phyloP scores from a whole-genome alignment of 768 basidiomycete genomes.

The Phlebiopsis gigantea region DNA sequence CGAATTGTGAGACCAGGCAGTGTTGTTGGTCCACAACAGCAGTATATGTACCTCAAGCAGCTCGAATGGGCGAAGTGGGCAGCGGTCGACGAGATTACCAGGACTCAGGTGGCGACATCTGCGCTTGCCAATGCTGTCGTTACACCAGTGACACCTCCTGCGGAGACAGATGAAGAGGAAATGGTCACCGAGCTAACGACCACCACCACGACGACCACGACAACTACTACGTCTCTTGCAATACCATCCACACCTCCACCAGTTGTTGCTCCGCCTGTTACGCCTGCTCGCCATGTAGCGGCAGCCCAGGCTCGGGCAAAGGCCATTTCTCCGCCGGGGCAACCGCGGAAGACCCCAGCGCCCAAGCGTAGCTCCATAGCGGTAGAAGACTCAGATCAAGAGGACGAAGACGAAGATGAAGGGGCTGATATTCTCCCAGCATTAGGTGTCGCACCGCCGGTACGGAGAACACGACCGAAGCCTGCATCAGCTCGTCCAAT shows the following conservation, averaged over 20 bases:
- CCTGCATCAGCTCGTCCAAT: constrained; percentile 26
- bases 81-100: constrained; percentile 74
- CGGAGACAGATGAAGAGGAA: constrained; percentile 62
- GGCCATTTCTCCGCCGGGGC: constrained; percentile 72
- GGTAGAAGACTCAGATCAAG: constrained; percentile 64
- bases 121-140: constrained; percentile 38
- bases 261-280: constrained; percentile 58
- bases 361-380: constrained; percentile 48
- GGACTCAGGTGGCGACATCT: constrained; percentile 33
- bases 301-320: constrained; percentile 65
- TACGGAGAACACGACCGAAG: constrained; percentile 20
- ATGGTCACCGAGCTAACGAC: constrained; percentile 26
- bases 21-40: constrained; percentile 89
- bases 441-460: constrained; percentile 44
- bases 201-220: constrained; percentile 29
- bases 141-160: constrained; percentile 76
- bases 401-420: constrained; percentile 48
- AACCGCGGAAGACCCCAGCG: constrained; percentile 84
- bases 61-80: constrained; percentile 93
- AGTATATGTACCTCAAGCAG: constrained; percentile 94
- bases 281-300: constrained; percentile 73
- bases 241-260: constrained; percentile 20
- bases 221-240: constrained; percentile 30
- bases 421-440: constrained; percentile 60
- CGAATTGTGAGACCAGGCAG: constrained; percentile 93